Evolutionary conservation across 257 asterid genomes (phyloP), one percentile per base, ranked within the genome.

Genomic region (Cruciata laevipes): DNA sequence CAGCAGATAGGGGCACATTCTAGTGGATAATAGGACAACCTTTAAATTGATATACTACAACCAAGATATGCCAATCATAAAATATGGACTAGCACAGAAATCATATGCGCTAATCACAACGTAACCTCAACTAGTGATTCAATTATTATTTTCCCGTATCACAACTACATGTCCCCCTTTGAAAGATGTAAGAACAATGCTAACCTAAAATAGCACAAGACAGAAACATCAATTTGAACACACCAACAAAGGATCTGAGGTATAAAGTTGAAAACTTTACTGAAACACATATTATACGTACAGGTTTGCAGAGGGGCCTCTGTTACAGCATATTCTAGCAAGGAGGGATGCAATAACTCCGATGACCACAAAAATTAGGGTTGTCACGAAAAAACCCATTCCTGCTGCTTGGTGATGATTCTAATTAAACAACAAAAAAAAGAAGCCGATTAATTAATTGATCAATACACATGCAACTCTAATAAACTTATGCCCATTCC

Each of bases 301-400:
- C 98, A 92, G 89, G 75, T 92, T 92, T 20, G 97, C 75, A n/a
- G 98, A 92, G 65, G 96, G 96, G 18, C 98, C 97, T 81, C 86
- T 83, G 81, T 85, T 89, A 88, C 81, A 92, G 85, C 97, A 92
- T 78, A 92, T 89, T 88, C 91, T 81, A 81, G 86, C 49, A 73
- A 86, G 73, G 31, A 92, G 78, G 52, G 91, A 79, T 12, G 91
- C 98, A 79, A 89, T 89, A 65, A 89, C 76, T 60, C 97, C 98
- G 55, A 92, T 74, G 64, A 75, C 93, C 20, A 85, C 11, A 79
- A 87, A 92, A 69, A 87, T 87, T 35, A 89, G 79, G 59, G 88
- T 87, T 71, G 96, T 87, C 77, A 92, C 89, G 78, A 89, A 69
- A 76, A 92, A 92, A 68, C 98, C 97, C 98, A 92, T 53, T 35